Conservation (phyloP, 306 rosid genomes). For the Potentilla sterilis region DNA sequence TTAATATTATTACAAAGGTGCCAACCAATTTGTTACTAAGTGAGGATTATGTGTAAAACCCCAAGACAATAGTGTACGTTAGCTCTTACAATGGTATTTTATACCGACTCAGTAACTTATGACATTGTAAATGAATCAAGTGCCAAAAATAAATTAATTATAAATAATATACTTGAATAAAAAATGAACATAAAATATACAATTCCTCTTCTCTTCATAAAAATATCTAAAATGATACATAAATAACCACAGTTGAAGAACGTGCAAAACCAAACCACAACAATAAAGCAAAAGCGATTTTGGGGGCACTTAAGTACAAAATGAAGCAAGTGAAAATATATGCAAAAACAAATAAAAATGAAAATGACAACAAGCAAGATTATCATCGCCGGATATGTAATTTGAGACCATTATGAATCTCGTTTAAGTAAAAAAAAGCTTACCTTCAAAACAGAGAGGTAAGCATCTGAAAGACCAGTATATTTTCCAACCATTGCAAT, state of each 20-base stretch:
- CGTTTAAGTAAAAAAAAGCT: background rate
- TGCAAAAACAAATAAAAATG: background rate
- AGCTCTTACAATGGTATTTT: background rate
- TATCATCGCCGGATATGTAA: slow-evolving; percentile 1
- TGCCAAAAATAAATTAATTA: background rate
- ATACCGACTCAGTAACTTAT: background rate
- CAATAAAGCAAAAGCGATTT: background rate
- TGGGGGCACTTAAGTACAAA: background rate
- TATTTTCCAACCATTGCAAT: slow-evolving; percentile 93
- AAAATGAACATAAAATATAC: background rate
- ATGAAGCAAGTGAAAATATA: background rate
- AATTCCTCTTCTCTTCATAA: background rate
- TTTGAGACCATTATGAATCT: background rate
- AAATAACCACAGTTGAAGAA: background rate
- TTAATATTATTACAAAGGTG: background rate
- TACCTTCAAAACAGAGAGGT: slow-evolving; percentile 85
- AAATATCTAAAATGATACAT: background rate
- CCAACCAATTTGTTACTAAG: background rate
- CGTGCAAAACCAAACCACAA: background rate
- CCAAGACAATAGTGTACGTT: background rate
- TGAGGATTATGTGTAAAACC: background rate
- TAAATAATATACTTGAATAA: background rate
- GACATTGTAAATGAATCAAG: background rate
- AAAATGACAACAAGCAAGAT: background rate
- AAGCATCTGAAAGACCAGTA: slow-evolving; percentile 83